Evolutionary conservation across 2,329 filamentous ascomycete genomes (phyloP).

Genomic region (Hypoxylon sp.): DNA sequence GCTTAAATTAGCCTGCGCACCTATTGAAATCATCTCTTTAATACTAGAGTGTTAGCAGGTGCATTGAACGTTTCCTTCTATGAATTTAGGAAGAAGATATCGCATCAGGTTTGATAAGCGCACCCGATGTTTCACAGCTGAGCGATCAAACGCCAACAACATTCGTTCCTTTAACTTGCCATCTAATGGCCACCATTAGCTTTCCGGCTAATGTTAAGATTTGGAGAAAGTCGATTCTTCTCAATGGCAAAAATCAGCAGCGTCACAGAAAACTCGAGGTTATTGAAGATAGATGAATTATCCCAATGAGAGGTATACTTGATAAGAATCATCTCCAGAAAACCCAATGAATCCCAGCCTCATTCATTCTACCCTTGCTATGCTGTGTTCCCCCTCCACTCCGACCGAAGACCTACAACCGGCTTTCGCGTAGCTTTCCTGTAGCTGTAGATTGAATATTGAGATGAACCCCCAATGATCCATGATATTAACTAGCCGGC

Average conservation of each 20-base stretch:
- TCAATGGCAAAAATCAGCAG: neutral
- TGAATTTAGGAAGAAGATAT: neutral
- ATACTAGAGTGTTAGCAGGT: neutral
- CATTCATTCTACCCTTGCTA: constrained; percentile 37
- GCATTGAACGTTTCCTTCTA: constrained; percentile 6
- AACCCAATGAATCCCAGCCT: constrained; percentile 36
- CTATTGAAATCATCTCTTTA: neutral
- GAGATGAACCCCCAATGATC: constrained; percentile 22
- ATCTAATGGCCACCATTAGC: neutral
- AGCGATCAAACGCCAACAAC: constrained; percentile 31
- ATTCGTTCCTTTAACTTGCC: neutral
- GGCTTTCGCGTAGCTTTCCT: constrained; percentile 25
- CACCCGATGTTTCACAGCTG: constrained; percentile 27
- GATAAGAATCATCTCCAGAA: constrained; percentile 40
- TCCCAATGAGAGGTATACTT: constrained; percentile 26
- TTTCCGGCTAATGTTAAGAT: neutral
- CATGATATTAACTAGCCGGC: constrained; percentile 35
- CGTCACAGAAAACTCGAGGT: neutral
- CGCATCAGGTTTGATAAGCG: constrained; percentile 22
- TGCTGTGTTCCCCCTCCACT: constrained; percentile 32
- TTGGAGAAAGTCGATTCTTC: neutral
- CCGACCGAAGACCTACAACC: constrained; percentile 37
- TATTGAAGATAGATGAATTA: constrained; percentile 14
- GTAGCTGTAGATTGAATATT: constrained; percentile 24
- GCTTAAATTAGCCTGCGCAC: neutral